Evolutionary conservation across 108 stramenopile genomes (phyloP).

Genomic region (Bacterosira constricta): DNA sequence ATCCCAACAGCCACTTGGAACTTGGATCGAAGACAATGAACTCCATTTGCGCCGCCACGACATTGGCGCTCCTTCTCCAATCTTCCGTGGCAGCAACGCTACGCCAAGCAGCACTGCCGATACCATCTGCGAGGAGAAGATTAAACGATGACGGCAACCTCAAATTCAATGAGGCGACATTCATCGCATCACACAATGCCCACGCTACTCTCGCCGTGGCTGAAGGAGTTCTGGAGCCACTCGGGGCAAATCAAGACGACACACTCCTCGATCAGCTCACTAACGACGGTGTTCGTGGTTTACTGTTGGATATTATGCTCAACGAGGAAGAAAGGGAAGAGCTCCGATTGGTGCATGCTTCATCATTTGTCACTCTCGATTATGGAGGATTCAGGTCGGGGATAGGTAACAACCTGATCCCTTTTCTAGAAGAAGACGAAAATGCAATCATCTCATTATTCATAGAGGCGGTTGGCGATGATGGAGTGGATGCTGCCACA

Average conservation of each 20-base stretch:
- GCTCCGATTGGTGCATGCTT: slow-evolving; percentile 15
- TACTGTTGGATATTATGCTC: slow-evolving; percentile 22
- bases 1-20: too few relatives aligned
- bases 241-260: slow-evolving; percentile 34
- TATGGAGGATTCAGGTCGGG: slow-evolving; percentile 14
- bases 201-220: slow-evolving; percentile 29
- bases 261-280: slow-evolving; percentile 21
- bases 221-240: slow-evolving; percentile 2
- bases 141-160: slow-evolving; percentile 19
- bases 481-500: neutral
- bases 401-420: slow-evolving; percentile 21
- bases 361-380: too few relatives aligned
- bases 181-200: slow-evolving; percentile 31
- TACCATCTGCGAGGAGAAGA: too few relatives aligned
- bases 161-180: slow-evolving; percentile 22
- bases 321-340: neutral
- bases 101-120: too few relatives aligned
- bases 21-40: too few relatives aligned
- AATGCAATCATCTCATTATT: slow-evolving; percentile 23
- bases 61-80: too few relatives aligned
- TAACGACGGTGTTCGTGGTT: slow-evolving; percentile 20
- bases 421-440: slow-evolving; percentile 32
- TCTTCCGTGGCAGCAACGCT: too few relatives aligned
- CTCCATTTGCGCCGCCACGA: too few relatives aligned
- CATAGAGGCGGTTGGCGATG: slow-evolving; percentile 20